Conservation (phyloP, 306 rosid genomes). For the Comarum palustre region DNA sequence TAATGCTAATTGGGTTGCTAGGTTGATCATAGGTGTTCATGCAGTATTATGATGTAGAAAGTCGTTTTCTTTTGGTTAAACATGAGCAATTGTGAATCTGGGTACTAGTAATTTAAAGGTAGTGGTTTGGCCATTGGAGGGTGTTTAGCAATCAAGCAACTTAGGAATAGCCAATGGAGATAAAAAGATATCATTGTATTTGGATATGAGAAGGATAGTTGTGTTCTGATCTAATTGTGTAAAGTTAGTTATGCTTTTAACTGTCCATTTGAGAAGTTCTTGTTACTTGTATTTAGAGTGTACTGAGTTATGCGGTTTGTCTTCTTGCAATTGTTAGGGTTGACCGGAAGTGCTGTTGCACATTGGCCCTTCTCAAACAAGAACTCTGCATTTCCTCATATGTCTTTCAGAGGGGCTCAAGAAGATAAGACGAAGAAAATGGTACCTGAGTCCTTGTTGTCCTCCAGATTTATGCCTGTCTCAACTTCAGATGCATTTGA, state of each 20-base stretch:
- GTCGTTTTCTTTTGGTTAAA: slow-evolving; percentile 2
- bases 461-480: slow-evolving; percentile 37
- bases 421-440: slow-evolving; percentile 47
- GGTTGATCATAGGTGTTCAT: not conserved
- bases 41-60: not conserved
- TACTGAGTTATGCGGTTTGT: slow-evolving; percentile 18
- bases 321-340: slow-evolving; percentile 40
- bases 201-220: not conserved
- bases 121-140: not conserved
- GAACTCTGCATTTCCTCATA: slow-evolving; percentile 56
- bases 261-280: not conserved
- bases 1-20: slow-evolving; percentile 4
- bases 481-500: slow-evolving; percentile 45
- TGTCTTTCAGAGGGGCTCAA: slow-evolving; percentile 57
- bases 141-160: not conserved
- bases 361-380: slow-evolving; percentile 65
- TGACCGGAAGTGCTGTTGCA: slow-evolving; percentile 34
- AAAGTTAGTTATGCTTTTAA: not conserved
- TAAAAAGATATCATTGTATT: not conserved
- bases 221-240: not conserved
- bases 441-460: slow-evolving; percentile 34
- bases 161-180: not conserved
- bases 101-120: too few relatives aligned
- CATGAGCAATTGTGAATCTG: too few relatives aligned
- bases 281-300: not conserved